Conservation (phyloP, 495 filamentous ascomycete genomes). For the Hyphodiscus hymeniophilus region DNA sequence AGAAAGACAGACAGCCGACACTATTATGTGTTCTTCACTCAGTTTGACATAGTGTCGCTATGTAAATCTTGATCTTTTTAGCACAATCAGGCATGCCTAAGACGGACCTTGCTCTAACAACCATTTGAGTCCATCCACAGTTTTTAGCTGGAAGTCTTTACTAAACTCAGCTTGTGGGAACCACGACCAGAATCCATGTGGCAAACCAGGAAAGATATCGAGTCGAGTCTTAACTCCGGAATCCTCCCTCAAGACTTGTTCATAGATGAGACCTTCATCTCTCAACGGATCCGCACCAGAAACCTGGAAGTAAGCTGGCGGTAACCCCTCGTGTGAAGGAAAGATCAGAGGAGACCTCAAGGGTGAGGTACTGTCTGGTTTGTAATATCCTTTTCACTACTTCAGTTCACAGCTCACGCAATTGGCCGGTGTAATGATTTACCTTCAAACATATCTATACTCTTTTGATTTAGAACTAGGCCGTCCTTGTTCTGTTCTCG, state of each 20-base stretch:
- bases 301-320: slow-evolving; percentile 31
- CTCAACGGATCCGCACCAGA: slow-evolving; percentile 32
- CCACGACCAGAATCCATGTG: slow-evolving; percentile 35
- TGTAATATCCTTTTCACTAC: slow-evolving; percentile 4
- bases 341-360: slow-evolving; percentile 13
- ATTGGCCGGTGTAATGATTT: background rate
- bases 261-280: slow-evolving; percentile 36
- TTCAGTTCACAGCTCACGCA: background rate
- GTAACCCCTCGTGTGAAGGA: slow-evolving; percentile 21
- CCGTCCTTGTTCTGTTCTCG: slow-evolving; percentile 32
- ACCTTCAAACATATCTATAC: slow-evolving; percentile 12
- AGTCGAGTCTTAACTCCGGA: slow-evolving; percentile 25
- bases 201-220: slow-evolving; percentile 35
- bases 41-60: too few species aligned
- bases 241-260: slow-evolving; percentile 29
- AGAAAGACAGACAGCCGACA: too few species aligned
- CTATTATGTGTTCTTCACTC: too few species aligned
- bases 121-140: slow-evolving; percentile 5
- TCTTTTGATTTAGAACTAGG: slow-evolving; percentile 5
- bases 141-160: slow-evolving; percentile 1
- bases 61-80: background rate
- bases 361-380: slow-evolving; percentile 11
- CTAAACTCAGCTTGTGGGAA: slow-evolving; percentile 10
- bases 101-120: background rate
- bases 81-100: background rate